phyloP scores from a whole-genome alignment of 2,329 filamentous ascomycete species.

The Ambrosiella cleistominuta region DNA sequence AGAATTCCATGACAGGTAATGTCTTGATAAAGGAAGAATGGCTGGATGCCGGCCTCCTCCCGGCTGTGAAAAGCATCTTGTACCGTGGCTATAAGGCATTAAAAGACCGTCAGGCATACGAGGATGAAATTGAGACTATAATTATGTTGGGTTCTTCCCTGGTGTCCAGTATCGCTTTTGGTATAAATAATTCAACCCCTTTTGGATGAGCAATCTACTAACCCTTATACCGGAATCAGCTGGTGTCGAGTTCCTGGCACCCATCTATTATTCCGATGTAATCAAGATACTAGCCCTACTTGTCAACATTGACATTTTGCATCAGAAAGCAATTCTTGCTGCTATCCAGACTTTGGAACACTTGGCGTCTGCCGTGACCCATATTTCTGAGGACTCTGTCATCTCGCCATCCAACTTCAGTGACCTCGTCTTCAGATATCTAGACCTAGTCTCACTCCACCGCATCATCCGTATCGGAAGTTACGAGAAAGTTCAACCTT shows the following conservation, averaged over 20 bases:
- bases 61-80: constrained; percentile 24
- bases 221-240: constrained; percentile 29
- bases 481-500: too few relatives aligned
- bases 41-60: constrained; percentile 51
- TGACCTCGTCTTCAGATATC: too few relatives aligned
- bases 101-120: constrained; percentile 25
- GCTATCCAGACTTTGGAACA: constrained; percentile 43
- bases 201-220: not conserved
- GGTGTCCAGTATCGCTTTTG: constrained; percentile 24
- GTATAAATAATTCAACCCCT: not conserved
- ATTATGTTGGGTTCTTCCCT: too few relatives aligned
- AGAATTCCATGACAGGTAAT: constrained; percentile 82
- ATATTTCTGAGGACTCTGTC: too few relatives aligned
- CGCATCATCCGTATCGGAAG: too few relatives aligned
- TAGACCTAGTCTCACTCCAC: too few relatives aligned
- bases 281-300: constrained; percentile 54
- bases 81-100: not conserved
- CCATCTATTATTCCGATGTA: constrained; percentile 50
- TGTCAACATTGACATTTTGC: constrained; percentile 46
- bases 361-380: not conserved
- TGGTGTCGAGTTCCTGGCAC: constrained; percentile 59
- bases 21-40: constrained; percentile 69
- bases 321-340: constrained; percentile 50
- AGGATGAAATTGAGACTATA: too few relatives aligned
- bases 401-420: too few relatives aligned